Percentiles rank a stretch among this genome's conserved stretches.
phyloP scores from a whole-genome alignment of 1,139 yeast species.

The Eremothecium gossypii region DNA sequence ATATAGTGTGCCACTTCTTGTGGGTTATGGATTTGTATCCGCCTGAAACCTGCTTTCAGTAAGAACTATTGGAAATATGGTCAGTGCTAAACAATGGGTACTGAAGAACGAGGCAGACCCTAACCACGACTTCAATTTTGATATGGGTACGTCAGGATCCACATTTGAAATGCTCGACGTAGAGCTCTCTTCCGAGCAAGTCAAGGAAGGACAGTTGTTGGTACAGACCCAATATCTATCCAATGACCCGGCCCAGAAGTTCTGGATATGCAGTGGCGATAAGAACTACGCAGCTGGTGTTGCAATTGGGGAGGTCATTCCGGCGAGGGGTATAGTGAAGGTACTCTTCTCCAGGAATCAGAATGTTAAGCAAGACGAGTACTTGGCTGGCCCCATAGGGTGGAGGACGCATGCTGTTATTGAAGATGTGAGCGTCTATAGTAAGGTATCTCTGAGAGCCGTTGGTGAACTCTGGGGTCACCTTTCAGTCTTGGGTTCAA shows the following conservation, averaged over 20 bases:
- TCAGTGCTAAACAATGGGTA: conserved; percentile 29
- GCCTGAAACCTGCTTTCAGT: background rate
- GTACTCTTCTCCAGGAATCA: conserved; percentile 38
- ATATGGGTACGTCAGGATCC: conserved; percentile 26
- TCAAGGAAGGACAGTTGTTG: conserved; percentile 39
- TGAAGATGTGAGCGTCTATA: conserved; percentile 10
- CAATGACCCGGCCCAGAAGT: conserved; percentile 60
- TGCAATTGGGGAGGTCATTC: conserved; percentile 40
- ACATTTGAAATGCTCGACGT: conserved; percentile 9
- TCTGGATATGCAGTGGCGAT: conserved; percentile 43
- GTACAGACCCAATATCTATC: conserved; percentile 44
- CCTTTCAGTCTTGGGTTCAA: conserved; percentile 44
- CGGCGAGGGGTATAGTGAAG: conserved; percentile 43
- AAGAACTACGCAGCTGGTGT: conserved; percentile 43
- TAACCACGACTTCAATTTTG: conserved; percentile 26
- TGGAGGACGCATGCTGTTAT: conserved; percentile 39
- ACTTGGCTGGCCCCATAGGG: conserved; percentile 31
- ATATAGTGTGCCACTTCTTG: too few relatives aligned
- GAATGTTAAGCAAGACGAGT: conserved; percentile 38
- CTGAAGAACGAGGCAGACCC: conserved; percentile 23
- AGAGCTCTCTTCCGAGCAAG: conserved; percentile 23
- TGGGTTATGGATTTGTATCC: too few relatives aligned
- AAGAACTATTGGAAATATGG: conserved; percentile 10
- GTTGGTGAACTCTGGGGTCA: conserved; percentile 35
- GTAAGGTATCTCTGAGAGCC: conserved; percentile 27